A percentile compares a stretch with the other conserved stretches of the same genome.
phyloP scores from a whole-genome alignment of 148 eudicot species.

The Rhododendron henanense region DNA sequence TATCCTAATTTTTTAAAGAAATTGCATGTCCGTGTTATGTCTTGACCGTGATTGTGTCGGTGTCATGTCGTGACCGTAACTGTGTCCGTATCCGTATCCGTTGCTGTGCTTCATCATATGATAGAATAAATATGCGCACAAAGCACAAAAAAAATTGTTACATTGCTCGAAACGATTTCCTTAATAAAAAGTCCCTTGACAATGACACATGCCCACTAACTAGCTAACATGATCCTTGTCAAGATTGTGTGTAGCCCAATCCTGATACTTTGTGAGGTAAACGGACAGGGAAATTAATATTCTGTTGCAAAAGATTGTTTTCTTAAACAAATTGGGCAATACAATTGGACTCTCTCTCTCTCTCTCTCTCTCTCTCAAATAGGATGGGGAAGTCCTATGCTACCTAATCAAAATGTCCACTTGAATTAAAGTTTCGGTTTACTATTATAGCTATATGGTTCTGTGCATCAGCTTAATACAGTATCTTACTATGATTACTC shows the following conservation, averaged over 20 bases:
- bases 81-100: background rate
- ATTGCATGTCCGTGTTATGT: background rate
- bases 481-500: background rate
- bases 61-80: background rate
- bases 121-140: constrained; percentile 13
- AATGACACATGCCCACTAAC: constrained; percentile 13
- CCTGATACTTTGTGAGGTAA: constrained; percentile 1
- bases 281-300: constrained; percentile 1
- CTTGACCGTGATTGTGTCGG: background rate
- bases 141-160: constrained; percentile 23
- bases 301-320: background rate
- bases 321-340: background rate
- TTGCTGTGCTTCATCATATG: background rate
- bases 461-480: background rate
- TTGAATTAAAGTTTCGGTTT: background rate
- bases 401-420: background rate
- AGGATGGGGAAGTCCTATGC: background rate
- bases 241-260: constrained; percentile 16
- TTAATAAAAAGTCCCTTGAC: background rate
- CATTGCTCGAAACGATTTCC: constrained; percentile 28
- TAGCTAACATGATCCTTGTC: constrained; percentile 21
- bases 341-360: constrained; percentile 5
- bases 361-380: background rate
- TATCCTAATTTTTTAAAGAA: background rate
- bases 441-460: background rate